These are phyloP conservation scores for Cystobasidium ongulense DNA, from an alignment of 768 basidiomycete species.

Conservation along the genomic window DNA sequence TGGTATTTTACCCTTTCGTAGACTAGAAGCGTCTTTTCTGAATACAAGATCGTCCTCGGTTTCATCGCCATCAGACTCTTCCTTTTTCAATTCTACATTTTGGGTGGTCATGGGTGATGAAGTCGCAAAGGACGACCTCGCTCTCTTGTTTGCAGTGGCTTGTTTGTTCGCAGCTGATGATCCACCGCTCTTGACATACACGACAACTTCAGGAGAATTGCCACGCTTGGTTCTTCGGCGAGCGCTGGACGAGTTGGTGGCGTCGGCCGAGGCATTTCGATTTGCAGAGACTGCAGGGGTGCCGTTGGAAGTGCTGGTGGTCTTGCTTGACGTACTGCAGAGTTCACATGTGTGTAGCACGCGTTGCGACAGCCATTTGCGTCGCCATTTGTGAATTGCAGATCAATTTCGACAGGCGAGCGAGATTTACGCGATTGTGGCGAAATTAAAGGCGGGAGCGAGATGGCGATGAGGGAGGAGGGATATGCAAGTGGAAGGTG, in stretches of 20 bases:
- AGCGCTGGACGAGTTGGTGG: neutral
- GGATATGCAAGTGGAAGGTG: neutral
- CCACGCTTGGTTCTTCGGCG: neutral
- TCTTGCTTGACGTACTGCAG: neutral
- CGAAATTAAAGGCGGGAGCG: neutral
- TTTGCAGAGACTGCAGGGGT: neutral
- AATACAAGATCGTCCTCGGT: neutral
- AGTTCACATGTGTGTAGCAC: too few relatives aligned
- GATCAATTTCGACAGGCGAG: neutral
- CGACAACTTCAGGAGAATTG: conserved; percentile 9
- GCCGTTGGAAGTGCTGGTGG: neutral
- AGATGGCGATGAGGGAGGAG: neutral
- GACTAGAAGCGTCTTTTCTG: neutral
- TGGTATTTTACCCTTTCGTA: neutral
- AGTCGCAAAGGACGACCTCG: neutral
- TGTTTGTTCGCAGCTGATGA: neutral
- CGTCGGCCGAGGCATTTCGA: neutral
- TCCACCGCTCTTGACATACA: neutral
- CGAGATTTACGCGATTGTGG: conserved; percentile 11
- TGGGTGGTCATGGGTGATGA: neutral
- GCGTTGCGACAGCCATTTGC: too few relatives aligned
- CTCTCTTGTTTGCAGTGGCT: neutral
- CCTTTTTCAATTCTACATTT: too few relatives aligned
- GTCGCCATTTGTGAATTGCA: too few relatives aligned
- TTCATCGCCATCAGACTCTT: neutral